Conservation (phyloP, 345 rosid genomes). For the Melaleuca quinquenervia region DNA sequence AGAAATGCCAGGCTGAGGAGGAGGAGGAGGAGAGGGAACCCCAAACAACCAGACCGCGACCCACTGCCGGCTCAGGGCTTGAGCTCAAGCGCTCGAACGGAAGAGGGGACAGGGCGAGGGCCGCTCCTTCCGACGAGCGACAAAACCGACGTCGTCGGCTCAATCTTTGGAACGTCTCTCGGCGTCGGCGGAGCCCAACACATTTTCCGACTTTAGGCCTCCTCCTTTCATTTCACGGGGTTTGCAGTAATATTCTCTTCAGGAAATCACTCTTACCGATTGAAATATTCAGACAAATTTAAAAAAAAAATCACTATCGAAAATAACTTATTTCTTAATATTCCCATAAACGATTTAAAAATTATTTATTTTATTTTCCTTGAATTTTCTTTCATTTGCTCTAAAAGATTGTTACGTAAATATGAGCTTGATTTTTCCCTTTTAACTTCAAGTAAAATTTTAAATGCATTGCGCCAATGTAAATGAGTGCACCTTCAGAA, state of each 20-base stretch:
- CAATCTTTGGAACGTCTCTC: background rate
- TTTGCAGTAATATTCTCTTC: accelerated
- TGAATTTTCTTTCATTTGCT: too few relatives aligned
- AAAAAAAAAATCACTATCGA: too few relatives aligned
- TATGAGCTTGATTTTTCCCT: background rate
- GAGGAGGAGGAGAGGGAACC: background rate
- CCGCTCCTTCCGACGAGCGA: background rate
- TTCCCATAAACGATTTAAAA: background rate
- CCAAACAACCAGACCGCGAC: background rate
- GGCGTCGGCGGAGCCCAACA: background rate
- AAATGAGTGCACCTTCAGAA: background rate
- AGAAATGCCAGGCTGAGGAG: background rate
- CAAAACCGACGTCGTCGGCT: background rate
- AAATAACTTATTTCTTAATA: too few relatives aligned
- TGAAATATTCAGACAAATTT: background rate
- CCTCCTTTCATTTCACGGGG: background rate
- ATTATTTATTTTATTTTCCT: background rate
- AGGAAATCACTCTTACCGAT: background rate
- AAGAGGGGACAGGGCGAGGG: background rate
- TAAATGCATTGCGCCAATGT: background rate
- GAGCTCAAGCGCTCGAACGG: background rate
- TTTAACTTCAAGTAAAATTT: background rate
- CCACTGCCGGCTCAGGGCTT: background rate
- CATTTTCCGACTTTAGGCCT: background rate
- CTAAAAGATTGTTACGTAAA: background rate